These are phyloP conservation scores for Rhizophagus sp. DNA, from an alignment of 192 early-diverging fungal genomes.

Conservation along the genomic window DNA sequence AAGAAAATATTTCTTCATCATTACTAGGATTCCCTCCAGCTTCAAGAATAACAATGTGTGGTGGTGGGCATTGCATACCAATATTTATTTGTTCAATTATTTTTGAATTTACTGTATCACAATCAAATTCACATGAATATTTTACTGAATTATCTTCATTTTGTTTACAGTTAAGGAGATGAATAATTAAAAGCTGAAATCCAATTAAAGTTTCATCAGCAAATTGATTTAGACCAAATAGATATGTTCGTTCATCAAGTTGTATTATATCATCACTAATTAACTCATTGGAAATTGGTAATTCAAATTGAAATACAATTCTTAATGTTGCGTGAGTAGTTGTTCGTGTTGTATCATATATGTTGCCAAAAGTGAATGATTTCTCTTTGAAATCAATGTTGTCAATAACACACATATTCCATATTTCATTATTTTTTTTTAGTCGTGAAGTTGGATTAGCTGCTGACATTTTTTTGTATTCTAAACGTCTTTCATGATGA, in stretches of 20 bases:
- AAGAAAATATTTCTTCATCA: not conserved
- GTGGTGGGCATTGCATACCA: not conserved
- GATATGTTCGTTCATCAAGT: too few relatives aligned
- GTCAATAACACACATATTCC: conserved; percentile 11
- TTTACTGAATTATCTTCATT: not conserved
- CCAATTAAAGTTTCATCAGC: not conserved
- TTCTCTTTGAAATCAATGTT: conserved; percentile 17
- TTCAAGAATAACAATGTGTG: conserved; percentile 18
- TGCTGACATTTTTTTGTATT: not conserved
- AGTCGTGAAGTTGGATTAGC: not conserved
- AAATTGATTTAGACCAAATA: conserved; percentile 8
- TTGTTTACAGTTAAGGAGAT: too few relatives aligned
- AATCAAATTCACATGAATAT: not conserved
- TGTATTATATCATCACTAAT: too few relatives aligned
- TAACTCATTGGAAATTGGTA: too few relatives aligned
- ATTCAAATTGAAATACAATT: too few relatives aligned
- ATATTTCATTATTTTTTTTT: not conserved
- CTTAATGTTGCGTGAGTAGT: too few relatives aligned
- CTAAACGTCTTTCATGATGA: not conserved
- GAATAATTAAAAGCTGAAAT: too few relatives aligned
- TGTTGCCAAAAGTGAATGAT: conserved; percentile 5
- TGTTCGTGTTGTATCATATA: not conserved
- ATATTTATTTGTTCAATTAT: conserved; percentile 1
- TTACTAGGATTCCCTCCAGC: not conserved
- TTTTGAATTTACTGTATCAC: not conserved